Evolutionary conservation across 495 filamentous ascomycete genomes (phyloP), one percentile per base, ranked within the genome.

Genomic region (Talaromyces borbonicus): DNA sequence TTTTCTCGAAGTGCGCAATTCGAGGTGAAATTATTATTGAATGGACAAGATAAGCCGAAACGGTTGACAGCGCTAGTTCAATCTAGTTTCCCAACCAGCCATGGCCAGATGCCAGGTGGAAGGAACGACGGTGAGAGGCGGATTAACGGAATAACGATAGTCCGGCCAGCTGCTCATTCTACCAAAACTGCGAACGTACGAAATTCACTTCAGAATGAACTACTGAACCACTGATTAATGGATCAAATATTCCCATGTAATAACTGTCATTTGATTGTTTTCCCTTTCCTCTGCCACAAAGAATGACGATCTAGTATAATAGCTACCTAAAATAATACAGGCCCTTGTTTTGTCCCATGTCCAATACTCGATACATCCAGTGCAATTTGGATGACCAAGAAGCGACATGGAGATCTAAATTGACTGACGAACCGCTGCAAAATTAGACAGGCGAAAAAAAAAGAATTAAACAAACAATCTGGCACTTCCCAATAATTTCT

Each of bases 351-450:
- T 16, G 11, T 14, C 4, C n/a, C 38, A 9, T 14, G 11, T 41
- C 26, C 38, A 26, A 14, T 15, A 23, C 4, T n/a, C n/a, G n/a
- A n/a, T n/a, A 26, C 38, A 26, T 23, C 38, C 4, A 41, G 23
- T 5, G 26, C 22, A 26, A 26, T 24, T 23, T 41, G 12, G 38
- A 23, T 7, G 38, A 26, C 38, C 23, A 41, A n/a, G 38, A 41
- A 38, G 26, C 38, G 11, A 41, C 38, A 41, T 14, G 38, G 15
- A 41, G 23, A 41, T 41, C 38, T 41, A 26, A 41, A 41, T 41
- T 16, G 38, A 45, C 30, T 16, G 38, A 45, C 30, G 24, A 45
- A 33, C n/a, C 42, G 42, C 42, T 30, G 42, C 42, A 35, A 32
- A 45, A 33, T 24, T 8, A 22, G 30, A 31, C 30, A 35, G 42